Evolutionary conservation across 352 stramenopile species (phyloP), one percentile per base, ranked within the genome.

Genomic region (Pythium utonaiense): DNA sequence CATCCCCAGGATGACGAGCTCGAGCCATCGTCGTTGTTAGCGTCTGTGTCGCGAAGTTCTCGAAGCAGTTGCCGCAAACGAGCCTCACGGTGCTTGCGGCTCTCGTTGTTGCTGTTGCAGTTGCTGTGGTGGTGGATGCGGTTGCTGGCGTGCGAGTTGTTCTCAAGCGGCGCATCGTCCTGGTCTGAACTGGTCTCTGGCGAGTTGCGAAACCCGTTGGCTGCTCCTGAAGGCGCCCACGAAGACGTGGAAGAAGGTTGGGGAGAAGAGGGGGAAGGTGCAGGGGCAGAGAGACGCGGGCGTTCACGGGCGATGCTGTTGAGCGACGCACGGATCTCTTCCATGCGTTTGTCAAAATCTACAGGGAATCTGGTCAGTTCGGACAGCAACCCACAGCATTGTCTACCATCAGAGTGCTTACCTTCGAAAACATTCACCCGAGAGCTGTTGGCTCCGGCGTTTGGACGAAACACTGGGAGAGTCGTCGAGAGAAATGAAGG

Each of bases 271-370:
- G 59, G n/a, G n/a, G n/a, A n/a, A n/a, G n/a, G 19, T 50, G 59
- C 13, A 5, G 59, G 27, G 42, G 59, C 22, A 0, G 45, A 12
- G 16, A 17, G 7, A 4, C 57, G 57, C 14, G 60, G 65, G 38
- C 62, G 64, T 10, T 71, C 69, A 25, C 59, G 67, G 3, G 77
- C 74, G 17, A 90, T 84, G 28, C 74, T 66, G 21, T 77, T 84
- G 19, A 90, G 60, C 5, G 80, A 90, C 42, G 69, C 69, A 1
- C 80, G 80, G 28, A 88, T 87, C 57, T 90, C 73, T 55, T 88
- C 78, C 80, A 90, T 90, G 6, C 80, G 76, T 48, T 71, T 71
- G 55, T 90, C 80, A 40, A 88, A 87, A 56, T 88, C 80, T 88
- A 25, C 0, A 8, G 6, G 30, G 4, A 44, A 19, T 22, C 25